Evolutionary conservation across 352 stramenopile species (phyloP).

Genomic region (Globisporangium spinosum): DNA sequence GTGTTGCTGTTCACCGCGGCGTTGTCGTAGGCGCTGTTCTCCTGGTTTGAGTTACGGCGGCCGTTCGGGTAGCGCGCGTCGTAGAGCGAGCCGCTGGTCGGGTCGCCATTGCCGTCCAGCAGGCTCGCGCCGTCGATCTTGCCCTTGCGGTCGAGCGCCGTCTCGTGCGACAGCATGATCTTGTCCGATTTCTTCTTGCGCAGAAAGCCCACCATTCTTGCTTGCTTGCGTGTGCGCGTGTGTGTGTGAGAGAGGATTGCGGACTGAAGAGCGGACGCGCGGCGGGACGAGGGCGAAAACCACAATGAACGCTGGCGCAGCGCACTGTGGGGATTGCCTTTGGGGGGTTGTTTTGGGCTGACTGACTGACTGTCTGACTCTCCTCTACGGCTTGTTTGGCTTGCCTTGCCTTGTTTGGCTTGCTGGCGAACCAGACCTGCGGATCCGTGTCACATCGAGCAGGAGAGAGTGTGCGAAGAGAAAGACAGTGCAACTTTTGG

Average conservation of each 20-base stretch:
- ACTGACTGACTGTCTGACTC: constrained; percentile 7
- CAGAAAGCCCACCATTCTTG: constrained; percentile 69
- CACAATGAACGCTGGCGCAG: constrained; percentile 7
- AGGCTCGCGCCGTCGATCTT: constrained; percentile 81
- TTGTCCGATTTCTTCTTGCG: constrained; percentile 87
- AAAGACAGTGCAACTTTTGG: constrained; percentile 10
- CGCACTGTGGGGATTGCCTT: not conserved
- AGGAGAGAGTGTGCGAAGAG: constrained; percentile 5
- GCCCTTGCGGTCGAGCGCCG: constrained; percentile 79
- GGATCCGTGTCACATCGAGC: constrained; percentile 9
- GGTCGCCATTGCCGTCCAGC: constrained; percentile 77
- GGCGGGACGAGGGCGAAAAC: constrained; percentile 11
- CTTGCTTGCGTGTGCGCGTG: constrained; percentile 3
- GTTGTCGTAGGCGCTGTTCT: constrained; percentile 31
- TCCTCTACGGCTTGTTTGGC: constrained; percentile 2
- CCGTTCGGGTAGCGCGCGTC: constrained; percentile 33
- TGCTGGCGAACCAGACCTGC: constrained; percentile 7
- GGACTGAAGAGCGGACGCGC: constrained; percentile 10
- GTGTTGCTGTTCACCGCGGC: constrained; percentile 27
- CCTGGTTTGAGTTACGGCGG: constrained; percentile 60
- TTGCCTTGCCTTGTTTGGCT: not conserved
- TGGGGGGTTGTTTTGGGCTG: not conserved
- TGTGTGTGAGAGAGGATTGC: constrained; percentile 3
- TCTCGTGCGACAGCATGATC: constrained; percentile 57
- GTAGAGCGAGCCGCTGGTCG: constrained; percentile 69